phyloP scores from a whole-genome alignment of 306 rosid species.

The Hippophae rhamnoides region DNA sequence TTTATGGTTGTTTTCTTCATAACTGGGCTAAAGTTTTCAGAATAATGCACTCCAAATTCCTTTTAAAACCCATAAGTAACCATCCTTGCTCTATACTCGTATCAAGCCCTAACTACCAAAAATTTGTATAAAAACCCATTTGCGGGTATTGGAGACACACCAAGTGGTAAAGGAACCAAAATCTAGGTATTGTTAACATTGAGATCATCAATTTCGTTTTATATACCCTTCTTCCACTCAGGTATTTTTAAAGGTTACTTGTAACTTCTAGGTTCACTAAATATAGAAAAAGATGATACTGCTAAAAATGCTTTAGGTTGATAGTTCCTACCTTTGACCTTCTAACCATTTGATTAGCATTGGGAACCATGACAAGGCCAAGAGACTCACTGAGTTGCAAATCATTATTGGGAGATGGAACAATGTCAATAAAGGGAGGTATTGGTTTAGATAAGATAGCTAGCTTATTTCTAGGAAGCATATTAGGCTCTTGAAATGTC shows the following conservation, averaged over 20 bases:
- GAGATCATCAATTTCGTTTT: background rate
- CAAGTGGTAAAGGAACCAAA: background rate
- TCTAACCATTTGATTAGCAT: no score
- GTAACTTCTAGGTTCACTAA: background rate
- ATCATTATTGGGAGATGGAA: no score
- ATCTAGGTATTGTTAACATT: background rate
- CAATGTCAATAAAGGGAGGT: no score
- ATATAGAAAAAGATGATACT: no score
- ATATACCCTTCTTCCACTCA: background rate
- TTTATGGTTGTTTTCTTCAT: background rate
- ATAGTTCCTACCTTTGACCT: no score
- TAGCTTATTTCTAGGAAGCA: no score
- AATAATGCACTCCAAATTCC: background rate
- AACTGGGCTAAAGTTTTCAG: background rate
- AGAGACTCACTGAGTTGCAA: no score
- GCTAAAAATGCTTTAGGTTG: no score
- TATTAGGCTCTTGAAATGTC: no score
- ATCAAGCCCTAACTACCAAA: background rate
- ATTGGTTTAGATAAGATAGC: no score
- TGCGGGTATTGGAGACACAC: background rate
- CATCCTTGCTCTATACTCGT: background rate
- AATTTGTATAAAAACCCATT: background rate
- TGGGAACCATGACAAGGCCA: no score
- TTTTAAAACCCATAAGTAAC: background rate
- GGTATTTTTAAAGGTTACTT: background rate